Percentiles rank a stretch among this genome's conserved stretches.
phyloP scores from a whole-genome alignment of 73 alveolate genomes.

The Uronychia setigera region DNA sequence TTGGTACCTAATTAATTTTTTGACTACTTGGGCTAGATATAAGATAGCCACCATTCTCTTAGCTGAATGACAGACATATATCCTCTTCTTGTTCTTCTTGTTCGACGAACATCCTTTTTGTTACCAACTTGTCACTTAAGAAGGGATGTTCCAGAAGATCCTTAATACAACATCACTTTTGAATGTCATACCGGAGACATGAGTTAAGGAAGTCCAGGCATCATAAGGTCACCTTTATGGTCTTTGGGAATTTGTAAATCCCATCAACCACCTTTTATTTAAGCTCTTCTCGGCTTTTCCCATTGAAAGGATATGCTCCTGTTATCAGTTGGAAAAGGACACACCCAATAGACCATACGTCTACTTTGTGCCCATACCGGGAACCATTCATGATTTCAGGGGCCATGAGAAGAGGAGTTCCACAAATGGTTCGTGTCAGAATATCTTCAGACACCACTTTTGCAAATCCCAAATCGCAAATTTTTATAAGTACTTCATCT shows the following conservation, averaged over 20 bases:
- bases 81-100: constrained; percentile 4
- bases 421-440: constrained; percentile 87
- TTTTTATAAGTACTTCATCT: constrained; percentile 68
- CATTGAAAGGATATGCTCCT: constrained; percentile 38
- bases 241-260: constrained; percentile 27
- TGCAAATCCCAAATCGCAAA: constrained; percentile 96
- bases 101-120: background rate
- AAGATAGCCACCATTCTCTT: background rate
- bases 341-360: constrained; percentile 54
- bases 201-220: constrained; percentile 40
- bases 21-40: background rate
- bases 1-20: no score
- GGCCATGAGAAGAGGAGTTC: constrained; percentile 97
- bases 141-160: constrained; percentile 46
- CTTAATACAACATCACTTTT: constrained; percentile 11
- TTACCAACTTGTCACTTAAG: background rate
- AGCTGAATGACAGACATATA: background rate
- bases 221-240: constrained; percentile 12
- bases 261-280: constrained; percentile 22
- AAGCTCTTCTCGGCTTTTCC: constrained; percentile 1
- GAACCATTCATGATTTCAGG: constrained; percentile 86
- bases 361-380: constrained; percentile 62
- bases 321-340: constrained; percentile 32
- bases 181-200: constrained; percentile 24
- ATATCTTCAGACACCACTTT: constrained; percentile 67